phyloP scores from a whole-genome alignment of 768 basidiomycete species.

The Suillus decipiens region DNA sequence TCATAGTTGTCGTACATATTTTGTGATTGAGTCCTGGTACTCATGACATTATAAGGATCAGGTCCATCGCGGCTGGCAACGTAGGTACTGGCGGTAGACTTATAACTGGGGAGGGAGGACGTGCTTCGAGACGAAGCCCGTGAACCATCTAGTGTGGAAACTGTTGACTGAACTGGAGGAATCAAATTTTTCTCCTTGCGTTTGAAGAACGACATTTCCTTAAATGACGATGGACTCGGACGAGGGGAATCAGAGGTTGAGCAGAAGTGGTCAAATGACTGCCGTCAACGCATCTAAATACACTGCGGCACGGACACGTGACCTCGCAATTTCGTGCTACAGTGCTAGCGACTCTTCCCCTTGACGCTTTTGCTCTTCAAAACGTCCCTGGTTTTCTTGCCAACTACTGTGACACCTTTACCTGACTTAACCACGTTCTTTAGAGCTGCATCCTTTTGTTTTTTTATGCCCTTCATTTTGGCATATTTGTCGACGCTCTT shows the following conservation, averaged over 20 bases:
- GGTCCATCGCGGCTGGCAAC: constrained; percentile 65
- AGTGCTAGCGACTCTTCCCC: constrained; percentile 29
- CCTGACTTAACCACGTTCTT: constrained; percentile 82
- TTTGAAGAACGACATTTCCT: constrained; percentile 47
- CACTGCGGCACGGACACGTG: constrained; percentile 2
- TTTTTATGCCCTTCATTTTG: constrained; percentile 60
- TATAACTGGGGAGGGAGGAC: constrained; percentile 44
- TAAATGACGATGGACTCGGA: background rate
- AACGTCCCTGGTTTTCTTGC: constrained; percentile 53
- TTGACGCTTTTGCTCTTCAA: constrained; percentile 35
- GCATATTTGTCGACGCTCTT: constrained; percentile 66
- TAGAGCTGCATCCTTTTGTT: constrained; percentile 83
- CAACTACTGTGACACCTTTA: constrained; percentile 85
- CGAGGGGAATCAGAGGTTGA: background rate
- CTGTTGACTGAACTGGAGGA: constrained; percentile 57
- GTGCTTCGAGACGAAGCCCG: constrained; percentile 33
- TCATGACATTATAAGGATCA: constrained; percentile 48
- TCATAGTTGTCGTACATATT: constrained; percentile 28
- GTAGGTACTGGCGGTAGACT: constrained; percentile 62
- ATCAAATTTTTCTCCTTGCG: constrained; percentile 66
- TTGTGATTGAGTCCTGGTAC: constrained; percentile 28
- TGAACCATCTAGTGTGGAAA: constrained; percentile 27
- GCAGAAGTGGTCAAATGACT: background rate
- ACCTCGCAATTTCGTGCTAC: background rate
- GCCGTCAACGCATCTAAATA: background rate